phyloP scores from a whole-genome alignment of 2,329 filamentous ascomycete species.

The Aspergillus brunneoviolaceus region DNA sequence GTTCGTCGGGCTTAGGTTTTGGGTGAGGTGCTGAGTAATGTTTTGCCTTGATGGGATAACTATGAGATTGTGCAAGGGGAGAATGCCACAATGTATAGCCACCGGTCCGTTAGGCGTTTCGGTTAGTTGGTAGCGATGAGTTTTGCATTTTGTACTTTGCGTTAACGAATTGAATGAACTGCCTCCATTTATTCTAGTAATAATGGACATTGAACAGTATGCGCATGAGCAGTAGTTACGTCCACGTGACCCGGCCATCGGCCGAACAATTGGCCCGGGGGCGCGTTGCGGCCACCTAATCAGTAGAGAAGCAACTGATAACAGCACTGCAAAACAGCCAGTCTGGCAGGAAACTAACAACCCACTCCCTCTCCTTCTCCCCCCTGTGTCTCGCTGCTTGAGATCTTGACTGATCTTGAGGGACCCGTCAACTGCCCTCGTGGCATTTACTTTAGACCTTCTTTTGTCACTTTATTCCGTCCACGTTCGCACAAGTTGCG shows the following conservation, averaged over 20 bases:
- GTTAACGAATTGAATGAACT: no score
- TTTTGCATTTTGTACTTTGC: no score
- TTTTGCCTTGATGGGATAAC: background rate
- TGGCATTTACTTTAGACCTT: background rate
- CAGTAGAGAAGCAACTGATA: conserved; percentile 7
- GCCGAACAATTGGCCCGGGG: conserved; percentile 11
- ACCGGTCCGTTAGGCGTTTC: background rate
- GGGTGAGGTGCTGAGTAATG: background rate
- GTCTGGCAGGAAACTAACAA: no score
- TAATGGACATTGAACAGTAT: no score
- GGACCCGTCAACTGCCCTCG: background rate
- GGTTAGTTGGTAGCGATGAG: background rate
- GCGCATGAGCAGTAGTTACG: background rate
- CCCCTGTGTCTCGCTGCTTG: conserved; percentile 9
- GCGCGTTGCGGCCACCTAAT: conserved; percentile 25
- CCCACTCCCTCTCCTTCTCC: background rate
- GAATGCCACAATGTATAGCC: background rate
- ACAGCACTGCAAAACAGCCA: no score
- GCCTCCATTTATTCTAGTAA: background rate
- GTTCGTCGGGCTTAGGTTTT: conserved; percentile 11
- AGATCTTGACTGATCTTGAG: conserved; percentile 23
- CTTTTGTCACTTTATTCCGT: background rate
- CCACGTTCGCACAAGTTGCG: background rate
- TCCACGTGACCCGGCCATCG: conserved; percentile 18
- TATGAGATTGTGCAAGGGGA: background rate